Evolutionary conservation across 2,329 filamentous ascomycete genomes (phyloP), one percentile per base, ranked within the genome.

Genomic region (Colletotrichum sidae): DNA sequence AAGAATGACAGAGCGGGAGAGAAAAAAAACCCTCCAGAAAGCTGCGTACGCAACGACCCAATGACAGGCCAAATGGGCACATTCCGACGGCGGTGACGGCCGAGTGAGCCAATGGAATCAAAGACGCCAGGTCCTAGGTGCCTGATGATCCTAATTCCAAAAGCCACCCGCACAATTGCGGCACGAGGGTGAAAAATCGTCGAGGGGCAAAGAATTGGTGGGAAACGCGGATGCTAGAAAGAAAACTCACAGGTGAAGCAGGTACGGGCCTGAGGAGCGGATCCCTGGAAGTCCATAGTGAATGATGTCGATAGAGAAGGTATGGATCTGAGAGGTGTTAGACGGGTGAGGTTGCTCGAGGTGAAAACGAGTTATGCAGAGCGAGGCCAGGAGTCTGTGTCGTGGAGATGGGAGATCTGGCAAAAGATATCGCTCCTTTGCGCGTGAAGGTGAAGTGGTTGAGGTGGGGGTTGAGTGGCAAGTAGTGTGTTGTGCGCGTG

Each of bases 241-340:
- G 33, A 49, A 52, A 69, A 84, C 82, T 79, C 75, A 84, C 82
- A 84, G 73, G 81, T 84, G 77, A 83, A 84, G 78, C 82, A 84
- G 69, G 78, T 78, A 69, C 81, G 80, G 64, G 72, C 75, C 53
- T 68, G 67, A 41, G 65, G 55, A 46, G 67, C 69, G 70, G 69
- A 70, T 67, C 66, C 69, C 61, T 67, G 66, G 70, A 65, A 77
- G 67, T 80, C 77, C 78, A 80, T 80, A 57, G 67, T 75, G 68
- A 58, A 65, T 60, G 56, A 62, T 55, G 37, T 34, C 51, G 56
- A 9, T n/a, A 52, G 41, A 25, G 35, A 25, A 9, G 35, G 61
- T 55, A 53, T 65, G 49, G 47, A 39, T 52, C 58, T 62, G 46
- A 15, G 25, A 39, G n/a, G 62, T 12, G 49, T 38, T 25, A 13